A percentile compares a stretch with the other conserved stretches of the same genome.
Evolutionary conservation across 768 basidiomycete genomes (phyloP).

Genomic region (Lentinus brumalis): DNA sequence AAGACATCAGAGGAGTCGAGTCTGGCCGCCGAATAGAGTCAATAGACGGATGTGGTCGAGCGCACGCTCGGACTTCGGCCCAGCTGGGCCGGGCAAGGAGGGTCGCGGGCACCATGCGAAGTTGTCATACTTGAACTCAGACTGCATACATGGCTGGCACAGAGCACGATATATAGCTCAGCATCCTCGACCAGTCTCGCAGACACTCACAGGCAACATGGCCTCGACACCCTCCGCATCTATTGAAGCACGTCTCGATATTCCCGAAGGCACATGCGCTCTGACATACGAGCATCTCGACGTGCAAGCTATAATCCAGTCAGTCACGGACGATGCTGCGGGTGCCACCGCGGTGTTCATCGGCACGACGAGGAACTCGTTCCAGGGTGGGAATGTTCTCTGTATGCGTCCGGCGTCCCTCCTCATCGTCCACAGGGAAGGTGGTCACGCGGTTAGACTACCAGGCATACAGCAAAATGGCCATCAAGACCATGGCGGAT

Average conservation of each 20-base stretch:
- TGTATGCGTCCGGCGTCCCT: not conserved
- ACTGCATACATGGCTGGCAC: no score
- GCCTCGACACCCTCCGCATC: slow-evolving; percentile 34
- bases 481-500: slow-evolving; percentile 72
- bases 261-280: slow-evolving; percentile 50
- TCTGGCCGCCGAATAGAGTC: no score
- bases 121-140: no score
- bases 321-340: slow-evolving; percentile 62
- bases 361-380: slow-evolving; percentile 85
- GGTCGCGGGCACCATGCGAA: no score
- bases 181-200: not conserved
- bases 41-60: no score
- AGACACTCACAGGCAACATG: not conserved
- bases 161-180: no score
- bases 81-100: no score
- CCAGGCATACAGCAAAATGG: slow-evolving; percentile 80
- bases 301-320: slow-evolving; percentile 55
- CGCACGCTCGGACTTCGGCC: no score
- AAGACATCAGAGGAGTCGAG: slow-evolving; percentile 7
- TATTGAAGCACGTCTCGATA: slow-evolving; percentile 43
- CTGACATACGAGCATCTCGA: slow-evolving; percentile 65
- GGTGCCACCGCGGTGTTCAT: slow-evolving; percentile 80
- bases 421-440: slow-evolving; percentile 34
- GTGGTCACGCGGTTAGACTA: slow-evolving; percentile 75
- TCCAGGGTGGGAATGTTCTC: slow-evolving; percentile 57